Evolutionary conservation across 208 protist species (phyloP).

Genomic region (Crithidia brevicula): DNA sequence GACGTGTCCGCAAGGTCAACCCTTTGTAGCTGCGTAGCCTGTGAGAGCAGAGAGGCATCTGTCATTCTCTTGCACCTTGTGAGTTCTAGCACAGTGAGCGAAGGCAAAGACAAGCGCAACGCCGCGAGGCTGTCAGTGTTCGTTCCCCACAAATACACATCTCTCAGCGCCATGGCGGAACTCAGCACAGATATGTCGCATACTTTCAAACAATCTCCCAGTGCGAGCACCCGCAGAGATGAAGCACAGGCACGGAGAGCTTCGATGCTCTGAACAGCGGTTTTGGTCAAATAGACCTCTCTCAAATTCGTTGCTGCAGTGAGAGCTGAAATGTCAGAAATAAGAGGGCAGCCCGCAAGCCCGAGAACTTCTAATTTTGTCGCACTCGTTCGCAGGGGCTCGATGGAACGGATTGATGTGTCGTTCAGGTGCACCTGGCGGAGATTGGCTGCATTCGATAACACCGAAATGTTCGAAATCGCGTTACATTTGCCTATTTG

Average conservation of each 20-base stretch:
- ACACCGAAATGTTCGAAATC: not conserved
- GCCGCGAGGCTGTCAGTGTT: not conserved
- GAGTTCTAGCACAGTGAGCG: not conserved
- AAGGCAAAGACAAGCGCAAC: not conserved
- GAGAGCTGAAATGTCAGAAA: constrained; percentile 12
- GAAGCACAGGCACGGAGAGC: not conserved
- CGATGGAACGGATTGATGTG: constrained; percentile 5
- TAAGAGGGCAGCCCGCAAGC: constrained; percentile 2
- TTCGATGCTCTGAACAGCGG: not conserved
- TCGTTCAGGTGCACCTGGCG: constrained; percentile 15
- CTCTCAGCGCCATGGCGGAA: not conserved
- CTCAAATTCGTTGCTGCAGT: constrained; percentile 4
- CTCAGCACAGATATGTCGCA: not conserved
- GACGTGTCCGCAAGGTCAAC: constrained; percentile 5
- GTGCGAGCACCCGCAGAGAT: constrained; percentile 10
- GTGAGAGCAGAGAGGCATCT: not conserved
- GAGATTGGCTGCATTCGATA: constrained; percentile 7
- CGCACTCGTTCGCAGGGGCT: constrained; percentile 8
- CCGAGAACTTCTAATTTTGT: not conserved
- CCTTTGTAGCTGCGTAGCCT: not conserved
- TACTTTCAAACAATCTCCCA: not conserved
- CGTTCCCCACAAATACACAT: constrained; percentile 15
- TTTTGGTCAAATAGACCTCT: constrained; percentile 16
- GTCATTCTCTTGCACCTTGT: constrained; percentile 12
- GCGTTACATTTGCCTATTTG: not conserved